Conservation (phyloP, 2,329 filamentous ascomycete species). For the Ophiosphaerella narmari region DNA sequence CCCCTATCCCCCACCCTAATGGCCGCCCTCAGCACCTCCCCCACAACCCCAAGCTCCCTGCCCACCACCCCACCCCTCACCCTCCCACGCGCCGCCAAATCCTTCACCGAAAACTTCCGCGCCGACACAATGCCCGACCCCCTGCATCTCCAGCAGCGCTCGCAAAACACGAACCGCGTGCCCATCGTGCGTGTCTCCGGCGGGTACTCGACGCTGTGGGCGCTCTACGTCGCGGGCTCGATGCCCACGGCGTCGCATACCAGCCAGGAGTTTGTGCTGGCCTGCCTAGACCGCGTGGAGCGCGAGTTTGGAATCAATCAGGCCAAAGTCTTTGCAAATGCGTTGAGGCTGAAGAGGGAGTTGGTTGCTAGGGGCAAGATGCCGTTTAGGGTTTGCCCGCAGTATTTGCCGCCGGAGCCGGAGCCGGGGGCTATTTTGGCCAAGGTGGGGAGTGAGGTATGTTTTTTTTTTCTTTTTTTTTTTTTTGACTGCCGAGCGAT, state of each 20-base stretch:
- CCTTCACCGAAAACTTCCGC: slow-evolving; percentile 32
- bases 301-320: slow-evolving; percentile 47
- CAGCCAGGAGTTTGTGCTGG: slow-evolving; percentile 29
- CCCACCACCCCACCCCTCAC: slow-evolving; percentile 2
- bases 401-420: slow-evolving; percentile 14
- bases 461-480: background rate
- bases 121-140: background rate
- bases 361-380: slow-evolving; percentile 8
- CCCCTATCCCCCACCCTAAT: too few relatives aligned
- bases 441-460: background rate
- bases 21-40: too few relatives aligned
- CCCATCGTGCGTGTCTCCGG: slow-evolving; percentile 40
- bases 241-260: slow-evolving; percentile 30
- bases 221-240: slow-evolving; percentile 37
- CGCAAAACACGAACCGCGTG: slow-evolving; percentile 20
- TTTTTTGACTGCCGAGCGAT: background rate
- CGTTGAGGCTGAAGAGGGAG: slow-evolving; percentile 25
- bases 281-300: slow-evolving; percentile 66
- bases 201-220: slow-evolving; percentile 38
- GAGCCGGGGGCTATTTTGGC: background rate
- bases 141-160: background rate
- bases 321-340: slow-evolving; percentile 31
- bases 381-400: slow-evolving; percentile 11
- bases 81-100: slow-evolving; percentile 1
- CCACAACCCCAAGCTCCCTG: background rate